Evolutionary conservation across 2,329 filamentous ascomycete genomes (phyloP).

Genomic region (Biscogniauxia mediterranea): DNA sequence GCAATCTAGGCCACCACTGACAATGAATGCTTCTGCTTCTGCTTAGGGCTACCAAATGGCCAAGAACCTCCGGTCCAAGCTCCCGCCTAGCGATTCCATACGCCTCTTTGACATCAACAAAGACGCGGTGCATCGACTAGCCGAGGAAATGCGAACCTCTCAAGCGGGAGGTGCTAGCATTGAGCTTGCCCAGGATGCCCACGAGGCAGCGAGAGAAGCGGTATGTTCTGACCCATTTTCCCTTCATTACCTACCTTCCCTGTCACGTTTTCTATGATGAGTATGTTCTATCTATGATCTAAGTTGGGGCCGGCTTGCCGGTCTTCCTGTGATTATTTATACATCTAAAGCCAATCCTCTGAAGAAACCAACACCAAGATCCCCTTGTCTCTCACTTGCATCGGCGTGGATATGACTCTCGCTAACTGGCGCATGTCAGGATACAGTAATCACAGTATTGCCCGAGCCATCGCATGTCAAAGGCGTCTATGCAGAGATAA

Average conservation of each 20-base stretch:
- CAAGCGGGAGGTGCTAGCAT: constrained; percentile 45
- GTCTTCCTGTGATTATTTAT: constrained; percentile 60
- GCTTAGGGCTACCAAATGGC: constrained; percentile 61
- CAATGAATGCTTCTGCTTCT: constrained; percentile 3
- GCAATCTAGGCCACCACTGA: background rate
- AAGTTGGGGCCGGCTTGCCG: constrained; percentile 64
- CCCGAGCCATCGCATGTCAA: constrained; percentile 88
- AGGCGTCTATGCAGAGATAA: constrained; percentile 74
- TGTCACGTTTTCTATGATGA: constrained; percentile 33
- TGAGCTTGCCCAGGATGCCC: constrained; percentile 43
- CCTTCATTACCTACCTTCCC: constrained; percentile 3
- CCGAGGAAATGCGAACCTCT: constrained; percentile 44
- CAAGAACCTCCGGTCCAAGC: constrained; percentile 58
- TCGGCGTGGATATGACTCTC: background rate
- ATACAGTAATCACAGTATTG: constrained; percentile 82
- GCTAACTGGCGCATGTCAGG: constrained; percentile 50
- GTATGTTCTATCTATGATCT: constrained; percentile 61
- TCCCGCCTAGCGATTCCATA: constrained; percentile 49
- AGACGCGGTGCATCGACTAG: constrained; percentile 45
- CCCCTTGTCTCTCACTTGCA: constrained; percentile 1
- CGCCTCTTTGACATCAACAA: constrained; percentile 57
- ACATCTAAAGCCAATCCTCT: constrained; percentile 74
- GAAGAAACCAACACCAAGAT: constrained; percentile 37
- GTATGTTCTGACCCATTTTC: constrained; percentile 39
- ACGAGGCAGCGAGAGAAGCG: constrained; percentile 50